phyloP scores from a whole-genome alignment of 2,329 filamentous ascomycete species.

The Hymenoscyphus fructigenus region DNA sequence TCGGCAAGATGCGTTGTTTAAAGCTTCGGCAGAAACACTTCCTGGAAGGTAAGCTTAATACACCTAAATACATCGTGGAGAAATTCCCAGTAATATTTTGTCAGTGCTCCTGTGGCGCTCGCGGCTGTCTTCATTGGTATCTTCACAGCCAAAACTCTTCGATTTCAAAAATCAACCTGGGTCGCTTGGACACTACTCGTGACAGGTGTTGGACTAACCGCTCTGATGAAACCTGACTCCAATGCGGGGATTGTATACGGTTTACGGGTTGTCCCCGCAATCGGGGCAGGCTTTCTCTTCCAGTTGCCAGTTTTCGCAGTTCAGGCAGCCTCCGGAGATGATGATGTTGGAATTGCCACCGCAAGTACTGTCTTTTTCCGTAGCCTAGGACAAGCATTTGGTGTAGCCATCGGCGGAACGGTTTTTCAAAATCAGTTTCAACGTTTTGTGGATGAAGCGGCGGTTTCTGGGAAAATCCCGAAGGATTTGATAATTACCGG shows the following conservation, averaged over 20 bases:
- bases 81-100: not conserved
- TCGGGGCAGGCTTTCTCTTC: constrained; percentile 40
- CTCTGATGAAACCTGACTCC: constrained; percentile 18
- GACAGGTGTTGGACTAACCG: constrained; percentile 52
- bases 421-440: constrained; percentile 28
- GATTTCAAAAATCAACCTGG: constrained; percentile 42
- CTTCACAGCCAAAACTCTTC: constrained; percentile 11
- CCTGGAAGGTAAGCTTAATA: constrained; percentile 11
- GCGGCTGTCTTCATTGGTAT: constrained; percentile 13
- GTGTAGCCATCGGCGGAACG: constrained; percentile 31
- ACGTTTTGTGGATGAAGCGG: constrained; percentile 4
- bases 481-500: constrained; percentile 13
- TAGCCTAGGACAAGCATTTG: constrained; percentile 30
- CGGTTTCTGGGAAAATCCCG: not conserved
- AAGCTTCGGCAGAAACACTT: constrained; percentile 17
- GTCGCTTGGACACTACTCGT: constrained; percentile 58
- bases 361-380: constrained; percentile 29
- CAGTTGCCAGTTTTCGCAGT: constrained; percentile 52
- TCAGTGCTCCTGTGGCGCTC: constrained; percentile 15
- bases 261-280: constrained; percentile 15
- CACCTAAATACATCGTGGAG: not conserved
- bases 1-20: constrained; percentile 12
- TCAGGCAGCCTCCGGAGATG: constrained; percentile 24
- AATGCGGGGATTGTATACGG: constrained; percentile 7
- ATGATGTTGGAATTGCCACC: constrained; percentile 48